These are phyloP conservation scores for Beauveria sp. DNA, from an alignment of 2,329 filamentous ascomycete species.

Conservation along the genomic window DNA sequence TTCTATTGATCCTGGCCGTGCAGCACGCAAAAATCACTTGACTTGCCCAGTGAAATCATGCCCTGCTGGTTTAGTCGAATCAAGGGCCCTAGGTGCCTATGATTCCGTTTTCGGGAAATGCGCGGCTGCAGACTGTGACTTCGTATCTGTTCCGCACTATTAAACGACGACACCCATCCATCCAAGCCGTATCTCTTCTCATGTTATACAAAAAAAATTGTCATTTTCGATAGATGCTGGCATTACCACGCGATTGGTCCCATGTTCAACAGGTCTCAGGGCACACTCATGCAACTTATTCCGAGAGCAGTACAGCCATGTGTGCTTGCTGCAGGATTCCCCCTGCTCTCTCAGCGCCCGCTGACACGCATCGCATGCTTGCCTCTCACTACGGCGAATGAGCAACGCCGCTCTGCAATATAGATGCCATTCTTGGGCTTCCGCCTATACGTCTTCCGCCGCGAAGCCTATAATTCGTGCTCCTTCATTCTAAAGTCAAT, in stretches of 20 bases:
- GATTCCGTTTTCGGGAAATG: not conserved
- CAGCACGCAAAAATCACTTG: not conserved
- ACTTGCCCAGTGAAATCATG: no score
- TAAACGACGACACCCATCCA: not conserved
- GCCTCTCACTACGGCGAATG: not conserved
- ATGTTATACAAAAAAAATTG: not conserved
- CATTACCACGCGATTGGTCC: not conserved
- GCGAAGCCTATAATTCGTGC: constrained; percentile 25
- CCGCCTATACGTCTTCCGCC: not conserved
- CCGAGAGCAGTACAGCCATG: not conserved
- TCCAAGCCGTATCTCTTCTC: not conserved
- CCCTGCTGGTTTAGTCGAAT: no score
- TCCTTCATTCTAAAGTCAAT: constrained; percentile 31
- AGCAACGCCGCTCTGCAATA: not conserved
- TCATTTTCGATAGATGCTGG: not conserved
- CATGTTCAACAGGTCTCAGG: no score
- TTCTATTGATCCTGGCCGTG: not conserved
- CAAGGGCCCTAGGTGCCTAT: no score
- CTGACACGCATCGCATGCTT: not conserved
- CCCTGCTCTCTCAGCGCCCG: not conserved
- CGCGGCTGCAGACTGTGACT: not conserved
- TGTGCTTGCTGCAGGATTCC: not conserved
- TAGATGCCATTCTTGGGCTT: not conserved
- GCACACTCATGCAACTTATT: no score
- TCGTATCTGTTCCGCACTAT: not conserved